phyloP scores from a whole-genome alignment of 1,284 basidiomycete genomes.

The Tilletia setariae region DNA sequence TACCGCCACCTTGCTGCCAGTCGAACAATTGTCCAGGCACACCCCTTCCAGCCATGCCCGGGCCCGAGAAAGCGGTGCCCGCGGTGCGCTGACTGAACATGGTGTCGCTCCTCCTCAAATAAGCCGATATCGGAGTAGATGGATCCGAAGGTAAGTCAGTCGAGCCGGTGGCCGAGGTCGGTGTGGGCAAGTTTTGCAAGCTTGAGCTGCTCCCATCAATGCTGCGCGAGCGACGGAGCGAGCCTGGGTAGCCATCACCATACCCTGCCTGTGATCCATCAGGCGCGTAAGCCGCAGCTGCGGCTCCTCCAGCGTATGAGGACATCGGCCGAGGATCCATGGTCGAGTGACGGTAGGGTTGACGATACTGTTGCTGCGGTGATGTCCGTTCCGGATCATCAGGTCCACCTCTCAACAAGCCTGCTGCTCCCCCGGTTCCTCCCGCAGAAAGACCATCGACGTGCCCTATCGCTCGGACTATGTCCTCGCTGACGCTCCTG shows the following conservation, averaged over 20 bases:
- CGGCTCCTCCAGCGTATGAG: not conserved
- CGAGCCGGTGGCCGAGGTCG: constrained; percentile 26
- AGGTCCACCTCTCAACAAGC: constrained; percentile 4
- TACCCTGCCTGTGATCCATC: constrained; percentile 3
- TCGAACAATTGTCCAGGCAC: constrained; percentile 43
- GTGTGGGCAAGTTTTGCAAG: constrained; percentile 25
- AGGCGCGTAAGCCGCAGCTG: not conserved
- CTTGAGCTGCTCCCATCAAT: not conserved
- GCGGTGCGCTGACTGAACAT: constrained; percentile 41
- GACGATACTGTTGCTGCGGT: not conserved
- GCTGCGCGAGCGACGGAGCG: not conserved
- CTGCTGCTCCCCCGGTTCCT: not conserved
- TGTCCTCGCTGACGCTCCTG: constrained; percentile 25
- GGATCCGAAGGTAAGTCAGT: constrained; percentile 20
- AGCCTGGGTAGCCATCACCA: constrained; percentile 10
- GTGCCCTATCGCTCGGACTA: constrained; percentile 41
- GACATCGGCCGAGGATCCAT: not conserved
- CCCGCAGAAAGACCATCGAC: constrained; percentile 41
- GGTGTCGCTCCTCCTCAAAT: constrained; percentile 31
- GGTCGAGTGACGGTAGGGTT: not conserved
- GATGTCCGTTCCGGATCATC: not conserved
- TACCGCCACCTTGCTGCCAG: constrained; percentile 40
- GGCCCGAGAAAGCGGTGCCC: constrained; percentile 28
- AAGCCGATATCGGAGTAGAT: constrained; percentile 23
- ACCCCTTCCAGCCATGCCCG: constrained; percentile 46